Conservation (phyloP, 2,329 filamentous ascomycete genomes). For the Penicillium sp. region DNA sequence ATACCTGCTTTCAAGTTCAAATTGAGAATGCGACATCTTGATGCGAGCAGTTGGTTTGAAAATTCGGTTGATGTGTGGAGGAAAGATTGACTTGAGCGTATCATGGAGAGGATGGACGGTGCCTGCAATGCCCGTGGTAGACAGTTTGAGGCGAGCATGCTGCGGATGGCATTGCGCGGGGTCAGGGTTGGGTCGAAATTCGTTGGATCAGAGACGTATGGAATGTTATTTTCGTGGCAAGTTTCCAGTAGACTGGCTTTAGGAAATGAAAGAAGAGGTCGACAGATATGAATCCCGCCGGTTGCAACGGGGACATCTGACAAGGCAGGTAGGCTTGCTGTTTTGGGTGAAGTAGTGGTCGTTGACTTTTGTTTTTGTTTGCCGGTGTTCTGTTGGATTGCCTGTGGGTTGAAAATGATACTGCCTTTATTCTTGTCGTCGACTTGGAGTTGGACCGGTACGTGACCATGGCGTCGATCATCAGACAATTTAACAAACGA, state of each 20-base stretch:
- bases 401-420: constrained; percentile 10
- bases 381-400: neutral
- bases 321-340: neutral
- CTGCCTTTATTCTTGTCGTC: constrained; percentile 15
- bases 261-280: constrained; percentile 56
- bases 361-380: neutral
- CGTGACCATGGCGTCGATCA: constrained; percentile 8
- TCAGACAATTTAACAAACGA: constrained; percentile 48
- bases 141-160: constrained; percentile 62
- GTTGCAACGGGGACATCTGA: constrained; percentile 32
- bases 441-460: constrained; percentile 13
- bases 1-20: constrained; percentile 45
- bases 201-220: constrained; percentile 85
- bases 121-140: constrained; percentile 75
- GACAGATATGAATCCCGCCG: constrained; percentile 45
- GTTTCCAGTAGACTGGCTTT: constrained; percentile 70
- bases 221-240: constrained; percentile 71
- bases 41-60: constrained; percentile 60
- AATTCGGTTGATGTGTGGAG: constrained; percentile 56
- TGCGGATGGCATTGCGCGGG: constrained; percentile 77
- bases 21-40: constrained; percentile 37
- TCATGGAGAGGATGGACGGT: constrained; percentile 66
- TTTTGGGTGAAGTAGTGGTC: neutral
- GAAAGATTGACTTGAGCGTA: constrained; percentile 58
- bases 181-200: constrained; percentile 81